Evolutionary conservation across 805 yeast species (phyloP).

Genomic region (Myxozyma neotropica): DNA sequence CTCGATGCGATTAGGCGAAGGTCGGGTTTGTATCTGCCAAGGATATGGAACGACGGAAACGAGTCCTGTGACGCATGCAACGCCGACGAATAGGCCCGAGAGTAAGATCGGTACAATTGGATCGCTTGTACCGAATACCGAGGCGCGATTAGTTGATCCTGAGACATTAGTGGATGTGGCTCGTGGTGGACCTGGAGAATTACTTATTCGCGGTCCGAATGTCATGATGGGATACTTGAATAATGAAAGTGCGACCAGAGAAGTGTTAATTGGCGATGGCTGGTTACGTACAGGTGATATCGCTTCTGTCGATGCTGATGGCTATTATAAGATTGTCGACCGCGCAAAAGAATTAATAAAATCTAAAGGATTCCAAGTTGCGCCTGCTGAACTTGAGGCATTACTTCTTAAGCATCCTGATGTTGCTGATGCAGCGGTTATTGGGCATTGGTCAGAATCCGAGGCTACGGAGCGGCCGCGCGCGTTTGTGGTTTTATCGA

Average conservation of each 20-base stretch:
- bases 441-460: constrained; percentile 69
- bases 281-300: constrained; percentile 67
- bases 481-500: constrained; percentile 42
- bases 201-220: constrained; percentile 60
- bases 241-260: constrained; percentile 53
- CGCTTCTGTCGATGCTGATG: constrained; percentile 45
- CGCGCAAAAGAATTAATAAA: constrained; percentile 71
- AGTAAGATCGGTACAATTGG: constrained; percentile 51
- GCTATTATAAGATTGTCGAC: constrained; percentile 54
- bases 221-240: constrained; percentile 55
- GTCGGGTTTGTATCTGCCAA: constrained; percentile 39
- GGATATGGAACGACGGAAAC: constrained; percentile 70
- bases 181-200: constrained; percentile 55
- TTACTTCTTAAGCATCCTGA: constrained; percentile 59
- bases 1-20: constrained; percentile 8
- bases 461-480: constrained; percentile 71
- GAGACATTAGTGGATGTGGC: constrained; percentile 52
- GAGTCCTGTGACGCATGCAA: constrained; percentile 32
- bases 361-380: constrained; percentile 79
- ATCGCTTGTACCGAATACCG: constrained; percentile 49
- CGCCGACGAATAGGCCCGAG: constrained; percentile 45
- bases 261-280: constrained; percentile 50
- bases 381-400: constrained; percentile 93
- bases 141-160: constrained; percentile 51
- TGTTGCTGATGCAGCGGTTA: constrained; percentile 87